Evolutionary conservation across 2,329 filamentous ascomycete species (phyloP).

Genomic region (Aciculosporium take): DNA sequence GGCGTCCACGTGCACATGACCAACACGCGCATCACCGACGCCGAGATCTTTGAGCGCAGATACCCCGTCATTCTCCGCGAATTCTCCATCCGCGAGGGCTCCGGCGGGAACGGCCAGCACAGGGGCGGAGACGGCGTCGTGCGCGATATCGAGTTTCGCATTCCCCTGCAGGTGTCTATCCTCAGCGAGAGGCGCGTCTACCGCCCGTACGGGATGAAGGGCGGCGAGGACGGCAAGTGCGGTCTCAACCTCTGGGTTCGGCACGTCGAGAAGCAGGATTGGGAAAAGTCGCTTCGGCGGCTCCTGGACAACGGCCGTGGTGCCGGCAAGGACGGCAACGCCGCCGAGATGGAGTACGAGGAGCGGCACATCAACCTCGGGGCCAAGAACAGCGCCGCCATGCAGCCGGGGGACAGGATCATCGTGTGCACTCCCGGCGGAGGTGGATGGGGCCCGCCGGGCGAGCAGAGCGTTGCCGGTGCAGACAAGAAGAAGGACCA

Average conservation of each 20-base stretch:
- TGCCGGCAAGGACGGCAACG: constrained; percentile 12
- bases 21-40: constrained; percentile 59
- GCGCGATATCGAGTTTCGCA: constrained; percentile 66
- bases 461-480: constrained; percentile 40
- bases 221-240: constrained; percentile 63
- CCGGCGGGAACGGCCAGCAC: constrained; percentile 51
- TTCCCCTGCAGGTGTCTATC: constrained; percentile 64
- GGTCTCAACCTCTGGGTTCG: constrained; percentile 83
- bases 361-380: constrained; percentile 57
- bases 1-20: constrained; percentile 46
- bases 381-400: constrained; percentile 65
- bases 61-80: constrained; percentile 62
- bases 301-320: constrained; percentile 19
- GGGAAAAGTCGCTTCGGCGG: constrained; percentile 28
- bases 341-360: constrained; percentile 31
- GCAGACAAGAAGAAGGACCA: constrained; percentile 39
- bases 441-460: constrained; percentile 57
- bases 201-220: constrained; percentile 52
- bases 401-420: constrained; percentile 64
- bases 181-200: constrained; percentile 66
- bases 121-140: constrained; percentile 60
- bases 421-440: constrained; percentile 67
- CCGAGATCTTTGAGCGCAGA: constrained; percentile 29
- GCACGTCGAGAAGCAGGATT: constrained; percentile 45
- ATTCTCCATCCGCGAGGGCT: constrained; percentile 50